Base-by-base conservation (phyloP, 148 eudicot genomes). In the Fagopyrum tataricum region DNA sequence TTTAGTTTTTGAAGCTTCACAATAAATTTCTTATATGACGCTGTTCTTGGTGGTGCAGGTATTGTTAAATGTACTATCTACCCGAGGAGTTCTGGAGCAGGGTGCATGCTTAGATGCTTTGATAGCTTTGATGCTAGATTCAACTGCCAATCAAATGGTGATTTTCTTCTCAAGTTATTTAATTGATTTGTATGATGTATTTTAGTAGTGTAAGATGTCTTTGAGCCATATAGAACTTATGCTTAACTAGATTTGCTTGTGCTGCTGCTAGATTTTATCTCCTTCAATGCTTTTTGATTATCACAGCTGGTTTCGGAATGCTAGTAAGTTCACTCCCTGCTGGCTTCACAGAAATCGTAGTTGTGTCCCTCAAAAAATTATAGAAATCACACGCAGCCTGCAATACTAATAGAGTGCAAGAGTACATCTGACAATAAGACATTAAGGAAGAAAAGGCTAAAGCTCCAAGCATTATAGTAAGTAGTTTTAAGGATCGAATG, bases 81-180 rank as follows among this genome's bases (percentile, higher is more conserved):
- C 89, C 59, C 86, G 96, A 48, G 97, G 98, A 72, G 97, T 83
- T 66, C 84, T 87, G 46, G 97, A 88, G 87, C 98, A 90, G 86
- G 97, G 93, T 48, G 90, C 92, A 72, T 88, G 96, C 81, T 83
- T 95, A 74, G 98, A 94, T 84, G 96, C 97, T 59, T 85, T 95
- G 73, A 85, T 95, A 73, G 88, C 98, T 70, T 78, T 95, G 72
- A 85, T 95, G 96, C 78, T 90, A 82, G 98, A 95, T 85, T 95
- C 98, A 39, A 82, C 97, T 21, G 83, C 89, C 79, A 95, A 95
- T 79, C 98, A 95, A 81, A 85, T 84, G 97, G 98, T 95, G 84
- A 67, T 9, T 55, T n/a, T 47, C 44, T 64, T 64, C 69, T 64
- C 69, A 24, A 61, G 40, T 14, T 17, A 61, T 7, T 11, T 61